Evolutionary conservation across 2,329 filamentous ascomycete species (phyloP), one percentile per base, ranked within the genome.

Genomic region (Fusarium annulatum): DNA sequence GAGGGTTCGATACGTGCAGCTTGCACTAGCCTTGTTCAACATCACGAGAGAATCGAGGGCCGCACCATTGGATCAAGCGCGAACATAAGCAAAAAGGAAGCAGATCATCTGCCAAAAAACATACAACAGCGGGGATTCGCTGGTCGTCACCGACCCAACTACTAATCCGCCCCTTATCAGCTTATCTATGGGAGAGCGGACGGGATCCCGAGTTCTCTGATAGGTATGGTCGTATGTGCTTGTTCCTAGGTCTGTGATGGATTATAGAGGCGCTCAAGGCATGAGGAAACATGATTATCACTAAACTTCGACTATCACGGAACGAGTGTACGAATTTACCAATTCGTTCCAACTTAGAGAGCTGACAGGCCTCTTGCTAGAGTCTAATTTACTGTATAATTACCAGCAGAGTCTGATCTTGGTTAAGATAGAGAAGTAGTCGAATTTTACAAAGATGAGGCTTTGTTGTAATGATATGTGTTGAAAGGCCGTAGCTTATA

Each of bases 221-320:
- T 52, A 52, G 30, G 48, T 52, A 52, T 52, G 48, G 48, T 34
- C 30, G 48, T 52, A 52, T 52, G 48, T 52, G 16, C 4, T 23
- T 5, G 16, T 14, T 14, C 0, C 2, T 0, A 0, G 8, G 16
- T 8, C n/a, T 9, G 5, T 4, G 1, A 1, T 10, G 0, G 1
- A 0, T 0, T 10, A 49, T 49, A 6, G 0, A 30, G 19, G 1
- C 2, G n/a, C 3, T 7, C 0, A 1, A 4, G 0, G 9, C 0
- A 5, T 2, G 0, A 16, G 7, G 3, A 48, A 21, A 16, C 9
- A 5, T 0, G 0, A 5, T 4, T 2, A 15, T 28, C 9, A 5
- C 8, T 15, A 21, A 7, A 11, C 10, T 7, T 45, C 15, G 5
- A 11, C n/a, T 18, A 1, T 5, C 6, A 18, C 4, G 42, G 5